Percentiles rank a stretch among this genome's conserved stretches.
Evolutionary conservation across 352 stramenopile species (phyloP).

Genomic region (Globisporangium parvum): DNA sequence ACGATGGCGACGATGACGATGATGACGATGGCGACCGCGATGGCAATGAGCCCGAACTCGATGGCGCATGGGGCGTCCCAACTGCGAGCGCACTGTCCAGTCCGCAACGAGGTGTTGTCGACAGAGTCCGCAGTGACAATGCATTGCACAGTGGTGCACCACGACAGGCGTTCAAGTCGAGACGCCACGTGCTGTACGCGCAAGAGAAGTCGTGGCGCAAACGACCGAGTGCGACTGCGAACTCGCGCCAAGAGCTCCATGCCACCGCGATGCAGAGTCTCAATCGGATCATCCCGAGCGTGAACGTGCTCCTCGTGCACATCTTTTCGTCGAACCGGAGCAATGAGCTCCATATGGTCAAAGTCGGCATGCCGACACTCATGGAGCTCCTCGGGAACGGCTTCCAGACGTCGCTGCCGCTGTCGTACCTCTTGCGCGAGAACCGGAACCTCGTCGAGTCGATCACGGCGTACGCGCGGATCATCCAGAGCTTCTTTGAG

Average conservation of each 20-base stretch:
- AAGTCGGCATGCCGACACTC: constrained; percentile 48
- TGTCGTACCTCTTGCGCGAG: constrained; percentile 62
- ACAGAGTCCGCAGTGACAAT: not conserved
- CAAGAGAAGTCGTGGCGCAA: constrained; percentile 27
- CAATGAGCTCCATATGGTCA: constrained; percentile 55
- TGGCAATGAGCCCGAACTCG: not conserved
- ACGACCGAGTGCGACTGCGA: constrained; percentile 15
- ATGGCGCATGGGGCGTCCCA: constrained; percentile 5
- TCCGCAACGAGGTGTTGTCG: not conserved
- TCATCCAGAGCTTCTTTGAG: constrained; percentile 66
- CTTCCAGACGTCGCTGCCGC: constrained; percentile 59
- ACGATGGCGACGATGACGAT: constrained; percentile 15
- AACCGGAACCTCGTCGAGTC: constrained; percentile 71
- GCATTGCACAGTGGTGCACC: not conserved
- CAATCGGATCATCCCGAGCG: constrained; percentile 45
- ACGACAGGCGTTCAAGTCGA: constrained; percentile 4
- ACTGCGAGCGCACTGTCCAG: not conserved
- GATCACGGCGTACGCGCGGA: constrained; percentile 50
- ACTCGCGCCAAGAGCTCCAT: constrained; percentile 24
- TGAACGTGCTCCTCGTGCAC: constrained; percentile 55
- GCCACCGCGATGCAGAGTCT: constrained; percentile 39
- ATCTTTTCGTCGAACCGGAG: constrained; percentile 51
- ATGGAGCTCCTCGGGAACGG: constrained; percentile 71
- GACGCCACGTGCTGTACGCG: constrained; percentile 13
- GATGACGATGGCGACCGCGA: constrained; percentile 11